Evolutionary conservation across 1,139 yeast species (phyloP), one percentile per base, ranked within the genome.

Genomic region (Suhomyces maxii): DNA sequence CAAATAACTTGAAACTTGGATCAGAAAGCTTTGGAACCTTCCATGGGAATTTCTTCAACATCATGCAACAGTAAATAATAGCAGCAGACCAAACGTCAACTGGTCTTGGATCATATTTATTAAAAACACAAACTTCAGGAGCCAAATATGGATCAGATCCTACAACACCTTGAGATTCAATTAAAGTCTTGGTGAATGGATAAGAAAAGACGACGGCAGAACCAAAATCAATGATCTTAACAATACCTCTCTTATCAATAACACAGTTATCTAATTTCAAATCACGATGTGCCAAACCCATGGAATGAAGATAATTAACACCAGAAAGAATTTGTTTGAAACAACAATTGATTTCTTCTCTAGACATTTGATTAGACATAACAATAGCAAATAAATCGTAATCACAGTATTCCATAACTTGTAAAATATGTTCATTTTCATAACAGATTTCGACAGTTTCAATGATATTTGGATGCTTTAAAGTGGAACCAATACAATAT

Each of bases 31-130:
- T 86, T n/a, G 98, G 97, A 9, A 91, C 90, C 64, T 89, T 90
- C 98, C 98, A 90, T 9, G 98, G 97, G 68, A 91, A 91, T 65
- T 91, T 86, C 65, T 91, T 86, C 67, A 91, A 76, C 58, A 90
- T 85, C 97, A 91, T 90, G 71, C 97, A 91, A 59, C 97, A 89
- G 64, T 87, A 89, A 39, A 91, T 89, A 49, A 91, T 89, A 12
- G 96, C 97, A 26, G 84, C 83, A 8, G 96, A 88, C 98, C 98
- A 91, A 33, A 91, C 86, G 67, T 91, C 98, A 14, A 91, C 96
- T 8, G 95, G 95, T 53, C 96, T 79, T 13, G 97, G 97, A 65
- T 89, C 96, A 62, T 91, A 91, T 52, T 76, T 75, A 55, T 86
- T 83, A 53, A 88, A 77, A 8, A 89, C 89, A 55, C 95, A 81